Percentiles rank a stretch among this genome's conserved stretches.
Evolutionary conservation across 2,329 filamentous ascomycete genomes (phyloP).

Genomic region (Pleomassaria siparia): DNA sequence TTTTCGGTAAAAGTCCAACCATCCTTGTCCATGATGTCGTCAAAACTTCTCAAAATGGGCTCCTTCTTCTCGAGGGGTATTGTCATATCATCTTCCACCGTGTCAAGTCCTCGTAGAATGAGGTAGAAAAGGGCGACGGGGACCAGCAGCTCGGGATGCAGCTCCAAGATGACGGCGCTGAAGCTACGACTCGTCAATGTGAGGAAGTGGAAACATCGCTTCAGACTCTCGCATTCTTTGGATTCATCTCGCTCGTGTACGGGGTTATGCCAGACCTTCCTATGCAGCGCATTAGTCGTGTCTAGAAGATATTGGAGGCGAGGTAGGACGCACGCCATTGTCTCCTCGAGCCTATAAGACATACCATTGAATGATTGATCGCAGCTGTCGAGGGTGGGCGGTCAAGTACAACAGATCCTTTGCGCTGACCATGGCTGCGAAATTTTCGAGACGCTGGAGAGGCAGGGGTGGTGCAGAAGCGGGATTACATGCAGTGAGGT

Average conservation of each 20-base stretch:
- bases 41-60: conserved; percentile 79
- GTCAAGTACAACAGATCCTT: conserved; percentile 67
- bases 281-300: conserved; percentile 41
- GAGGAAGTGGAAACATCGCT: conserved; percentile 83
- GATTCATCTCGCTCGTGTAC: conserved; percentile 79
- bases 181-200: conserved; percentile 92
- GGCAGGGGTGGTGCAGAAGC: not conserved
- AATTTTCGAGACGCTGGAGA: conserved; percentile 9
- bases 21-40: conserved; percentile 74
- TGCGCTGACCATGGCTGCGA: conserved; percentile 40
- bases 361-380: conserved; percentile 87
- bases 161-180: conserved; percentile 87
- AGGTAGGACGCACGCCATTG: not conserved
- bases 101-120: conserved; percentile 86
- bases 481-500: not conserved
- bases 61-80: conserved; percentile 80
- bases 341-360: conserved; percentile 14
- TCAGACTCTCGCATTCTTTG: conserved; percentile 73
- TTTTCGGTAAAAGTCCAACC: conserved; percentile 90
- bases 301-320: not conserved
- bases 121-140: conserved; percentile 93
- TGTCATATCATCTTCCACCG: conserved; percentile 99
- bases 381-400: conserved; percentile 75
- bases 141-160: conserved; percentile 90
- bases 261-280: conserved; percentile 96